phyloP scores from a whole-genome alignment of 441 rosid genomes.

The Capsella rubella region DNA sequence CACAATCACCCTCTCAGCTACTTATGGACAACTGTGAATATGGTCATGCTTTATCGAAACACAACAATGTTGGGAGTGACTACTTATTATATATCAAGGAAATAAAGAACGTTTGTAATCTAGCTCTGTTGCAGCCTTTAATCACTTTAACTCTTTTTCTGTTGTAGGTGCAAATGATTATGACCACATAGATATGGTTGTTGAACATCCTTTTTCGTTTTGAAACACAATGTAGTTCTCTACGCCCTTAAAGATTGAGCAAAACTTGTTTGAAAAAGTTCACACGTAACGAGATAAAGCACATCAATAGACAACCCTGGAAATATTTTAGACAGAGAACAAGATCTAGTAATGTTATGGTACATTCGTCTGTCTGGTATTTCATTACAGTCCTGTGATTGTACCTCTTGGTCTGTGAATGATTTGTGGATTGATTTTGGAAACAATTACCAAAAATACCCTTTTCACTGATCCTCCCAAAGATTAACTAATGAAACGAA shows the following conservation, averaged over 20 bases:
- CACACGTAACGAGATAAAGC: background rate
- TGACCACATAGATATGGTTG: background rate
- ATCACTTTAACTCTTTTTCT: background rate
- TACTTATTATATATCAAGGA: background rate
- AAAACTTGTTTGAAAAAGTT: background rate
- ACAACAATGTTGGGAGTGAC: conserved; percentile 14
- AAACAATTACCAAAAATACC: no score
- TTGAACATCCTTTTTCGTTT: background rate
- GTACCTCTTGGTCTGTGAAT: background rate
- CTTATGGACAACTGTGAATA: conserved; percentile 1
- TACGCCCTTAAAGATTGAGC: background rate
- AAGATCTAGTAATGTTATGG: background rate
- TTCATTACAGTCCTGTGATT: background rate
- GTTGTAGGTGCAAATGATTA: background rate
- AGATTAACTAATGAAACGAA: background rate
- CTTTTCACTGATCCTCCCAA: background rate
- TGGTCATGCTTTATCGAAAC: background rate
- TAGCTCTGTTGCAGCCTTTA: background rate
- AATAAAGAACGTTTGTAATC: background rate
- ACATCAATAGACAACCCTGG: background rate
- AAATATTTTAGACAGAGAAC: background rate
- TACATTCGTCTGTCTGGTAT: background rate
- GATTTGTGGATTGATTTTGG: background rate
- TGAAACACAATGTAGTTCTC: background rate
- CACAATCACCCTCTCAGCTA: conserved; percentile 2